Conservation (phyloP, 441 rosid species). For the Populus hybrid region DNA sequence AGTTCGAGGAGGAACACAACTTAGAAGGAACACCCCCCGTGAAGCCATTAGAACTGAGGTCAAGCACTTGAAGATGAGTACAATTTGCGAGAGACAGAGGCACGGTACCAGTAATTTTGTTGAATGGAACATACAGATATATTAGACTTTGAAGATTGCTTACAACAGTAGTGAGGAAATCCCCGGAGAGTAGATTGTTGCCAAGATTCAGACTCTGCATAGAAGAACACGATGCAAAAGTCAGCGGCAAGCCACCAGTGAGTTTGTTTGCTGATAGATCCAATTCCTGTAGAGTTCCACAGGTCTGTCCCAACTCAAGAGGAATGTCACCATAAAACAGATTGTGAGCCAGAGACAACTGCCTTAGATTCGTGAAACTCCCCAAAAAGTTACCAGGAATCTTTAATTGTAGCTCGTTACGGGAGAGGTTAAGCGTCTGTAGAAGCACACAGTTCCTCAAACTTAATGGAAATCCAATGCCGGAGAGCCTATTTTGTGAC, state of each 20-base stretch:
- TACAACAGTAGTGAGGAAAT: conserved; percentile 63
- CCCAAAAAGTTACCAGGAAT: conserved; percentile 64
- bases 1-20: conserved; percentile 50
- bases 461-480: conserved; percentile 45
- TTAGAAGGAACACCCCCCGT: conserved; percentile 56
- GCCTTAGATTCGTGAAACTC: conserved; percentile 46
- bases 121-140: conserved; percentile 59
- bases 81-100: conserved; percentile 66
- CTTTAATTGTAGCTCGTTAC: conserved; percentile 46
- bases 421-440: conserved; percentile 61
- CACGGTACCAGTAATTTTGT: conserved; percentile 70
- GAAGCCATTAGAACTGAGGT: conserved; percentile 75
- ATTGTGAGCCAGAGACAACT: conserved; percentile 63
- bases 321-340: conserved; percentile 58
- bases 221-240: conserved; percentile 52
- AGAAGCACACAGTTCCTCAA: conserved; percentile 56
- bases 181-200: conserved; percentile 66
- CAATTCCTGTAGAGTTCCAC: conserved; percentile 52
- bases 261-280: conserved; percentile 78
- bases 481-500: conserved; percentile 62
- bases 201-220: conserved; percentile 65
- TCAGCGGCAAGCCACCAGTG: conserved; percentile 55
- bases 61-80: conserved; percentile 66
- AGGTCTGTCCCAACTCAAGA: conserved; percentile 54
- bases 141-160: conserved; percentile 54